Evolutionary conservation across 768 basidiomycete species (phyloP), one percentile per base, ranked within the genome.

Genomic region (Mycena metata): DNA sequence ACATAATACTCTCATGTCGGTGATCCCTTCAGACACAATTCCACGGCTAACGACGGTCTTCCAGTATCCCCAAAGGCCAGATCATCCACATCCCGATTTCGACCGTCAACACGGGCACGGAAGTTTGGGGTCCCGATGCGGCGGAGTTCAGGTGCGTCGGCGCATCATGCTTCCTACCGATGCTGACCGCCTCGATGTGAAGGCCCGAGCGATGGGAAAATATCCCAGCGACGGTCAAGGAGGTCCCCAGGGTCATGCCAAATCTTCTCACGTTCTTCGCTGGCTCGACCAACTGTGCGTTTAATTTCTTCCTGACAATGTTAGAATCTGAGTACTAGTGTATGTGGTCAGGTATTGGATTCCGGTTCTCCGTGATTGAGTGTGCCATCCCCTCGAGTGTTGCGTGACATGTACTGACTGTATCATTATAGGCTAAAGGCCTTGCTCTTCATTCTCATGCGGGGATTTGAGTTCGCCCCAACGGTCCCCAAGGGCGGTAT

Each of bases 61-160:
- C 23, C 21, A 84, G 84, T 72, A 74, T 83, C 8, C 70, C 78
- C 19, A 84, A 86, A 67, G 87, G 87, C 0, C 83, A 87, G 64
- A 72, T 74, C 1, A 52, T 89, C 9, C 65, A 81, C 5, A 76
- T 91, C 17, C 88, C 89, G 0, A 87, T 91, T 45, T 63, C 83
- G 5, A 78, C 78, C 5, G 61, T 91, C 42, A 90, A 93, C 71
- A 79, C 84, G 11, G 81, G 83, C 12, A 82, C 82, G 65, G 78
- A 75, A 10, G 73, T 91, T 0, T 92, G 90, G 90, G 91, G 91
- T 13, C 80, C 84, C 15, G 90, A 92, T 73, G 86, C 89, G 1
- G 55, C 67, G 23, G 85, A 89, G 50, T 93, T 91, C 83, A 87
- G 88, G 45, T 46, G n/a, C 9, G 19, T 46, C 17, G 13, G 2